Evolutionary conservation across 164 flowering plant species (phyloP).

Genomic region (Cinnamomum micranthum): DNA sequence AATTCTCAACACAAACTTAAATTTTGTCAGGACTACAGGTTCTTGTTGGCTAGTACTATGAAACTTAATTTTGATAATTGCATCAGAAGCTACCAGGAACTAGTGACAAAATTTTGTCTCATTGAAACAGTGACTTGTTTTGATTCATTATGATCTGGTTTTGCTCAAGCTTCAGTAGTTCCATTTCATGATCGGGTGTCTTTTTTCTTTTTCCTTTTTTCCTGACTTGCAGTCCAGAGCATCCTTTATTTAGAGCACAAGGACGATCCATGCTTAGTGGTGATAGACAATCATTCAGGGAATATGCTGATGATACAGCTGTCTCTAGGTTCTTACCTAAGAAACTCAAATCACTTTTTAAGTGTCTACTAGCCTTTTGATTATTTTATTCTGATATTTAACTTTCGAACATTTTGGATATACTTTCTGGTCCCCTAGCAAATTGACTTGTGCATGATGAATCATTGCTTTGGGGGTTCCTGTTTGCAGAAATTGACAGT

Average conservation of each 20-base stretch:
- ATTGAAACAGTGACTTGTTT: background rate
- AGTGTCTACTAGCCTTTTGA: background rate
- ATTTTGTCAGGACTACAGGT: background rate
- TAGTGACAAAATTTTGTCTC: background rate
- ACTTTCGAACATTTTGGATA: background rate
- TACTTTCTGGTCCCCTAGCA: background rate
- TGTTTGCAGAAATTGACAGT: background rate
- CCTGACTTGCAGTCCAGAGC: constrained; percentile 77
- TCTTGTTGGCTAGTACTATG: background rate
- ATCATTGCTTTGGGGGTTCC: background rate
- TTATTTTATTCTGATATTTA: background rate
- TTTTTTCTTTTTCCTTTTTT: background rate
- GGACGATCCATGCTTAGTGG: constrained; percentile 91
- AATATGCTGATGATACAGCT: constrained; percentile 51
- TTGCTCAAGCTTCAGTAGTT: background rate
- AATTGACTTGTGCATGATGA: background rate
- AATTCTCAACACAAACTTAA: too few relatives aligned
- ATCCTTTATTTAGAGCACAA: constrained; percentile 80
- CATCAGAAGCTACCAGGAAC: background rate
- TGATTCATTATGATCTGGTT: background rate
- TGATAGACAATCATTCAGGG: constrained; percentile 66
- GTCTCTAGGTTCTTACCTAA: constrained; percentile 59
- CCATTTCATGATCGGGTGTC: background rate
- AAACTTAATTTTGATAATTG: background rate
- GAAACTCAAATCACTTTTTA: background rate